These are phyloP conservation scores for Cyclotella distinguenda DNA, from an alignment of 108 stramenopile genomes.

Conservation along the genomic window DNA sequence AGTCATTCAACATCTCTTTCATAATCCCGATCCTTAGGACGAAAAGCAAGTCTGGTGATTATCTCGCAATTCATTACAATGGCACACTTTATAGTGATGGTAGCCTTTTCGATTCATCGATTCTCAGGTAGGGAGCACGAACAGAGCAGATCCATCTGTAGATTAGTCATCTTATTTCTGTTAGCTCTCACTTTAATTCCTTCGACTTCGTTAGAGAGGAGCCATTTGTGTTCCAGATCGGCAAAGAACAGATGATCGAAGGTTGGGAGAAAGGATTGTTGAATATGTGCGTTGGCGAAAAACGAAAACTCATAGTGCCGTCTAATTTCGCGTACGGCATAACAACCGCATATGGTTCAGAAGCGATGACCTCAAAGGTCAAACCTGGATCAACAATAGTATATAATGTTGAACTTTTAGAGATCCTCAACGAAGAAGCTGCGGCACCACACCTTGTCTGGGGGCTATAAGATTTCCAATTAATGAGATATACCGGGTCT, in stretches of 20 bases:
- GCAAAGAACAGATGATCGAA: conserved; percentile 27
- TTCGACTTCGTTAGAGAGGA: conserved; percentile 12
- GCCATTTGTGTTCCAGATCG: conserved; percentile 42
- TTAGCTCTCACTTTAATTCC: not conserved
- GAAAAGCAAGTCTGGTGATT: conserved; percentile 38
- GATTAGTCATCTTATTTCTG: too few relatives aligned
- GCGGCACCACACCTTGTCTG: conserved; percentile 34
- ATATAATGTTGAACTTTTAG: conserved; percentile 33
- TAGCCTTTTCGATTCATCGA: conserved; percentile 42
- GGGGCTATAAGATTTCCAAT: conserved; percentile 13
- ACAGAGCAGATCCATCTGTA: too few relatives aligned
- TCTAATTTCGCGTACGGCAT: conserved; percentile 86
- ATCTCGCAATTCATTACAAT: conserved; percentile 43
- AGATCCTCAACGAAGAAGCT: conserved; percentile 21
- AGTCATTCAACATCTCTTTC: too few relatives aligned
- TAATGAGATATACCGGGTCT: too few relatives aligned
- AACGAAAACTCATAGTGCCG: conserved; percentile 83
- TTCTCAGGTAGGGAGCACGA: too few relatives aligned
- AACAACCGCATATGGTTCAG: conserved; percentile 29
- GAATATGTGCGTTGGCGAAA: conserved; percentile 88
- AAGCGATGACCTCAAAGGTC: conserved; percentile 13
- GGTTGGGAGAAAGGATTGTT: conserved; percentile 82
- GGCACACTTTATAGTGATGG: conserved; percentile 45
- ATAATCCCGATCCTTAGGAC: too few relatives aligned
- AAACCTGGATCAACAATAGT: conserved; percentile 37